Evolutionary conservation across 106 monocot genomes (phyloP).

Genomic region (Platanthera zijinensis): DNA sequence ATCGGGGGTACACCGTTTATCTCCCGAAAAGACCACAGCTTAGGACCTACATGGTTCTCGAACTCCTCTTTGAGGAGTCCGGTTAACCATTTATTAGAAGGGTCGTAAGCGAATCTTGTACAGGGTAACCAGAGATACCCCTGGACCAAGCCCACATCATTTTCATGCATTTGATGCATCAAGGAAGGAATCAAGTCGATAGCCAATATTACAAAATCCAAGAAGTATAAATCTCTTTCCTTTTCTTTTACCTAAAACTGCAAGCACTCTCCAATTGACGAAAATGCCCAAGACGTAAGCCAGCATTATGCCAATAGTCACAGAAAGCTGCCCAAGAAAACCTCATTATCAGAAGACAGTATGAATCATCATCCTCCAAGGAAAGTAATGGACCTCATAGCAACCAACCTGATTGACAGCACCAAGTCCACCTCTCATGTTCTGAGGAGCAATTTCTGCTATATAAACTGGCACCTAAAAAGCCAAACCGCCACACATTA

Average conservation of each 20-base stretch:
- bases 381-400: not conserved
- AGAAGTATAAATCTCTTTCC: not conserved
- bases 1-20: no score
- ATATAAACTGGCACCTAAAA: conserved; percentile 87
- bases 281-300: conserved; percentile 85
- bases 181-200: no score
- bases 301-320: conserved; percentile 80
- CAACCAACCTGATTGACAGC: conserved; percentile 77
- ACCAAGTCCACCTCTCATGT: conserved; percentile 88
- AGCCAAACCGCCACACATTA: not conserved
- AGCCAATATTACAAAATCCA: not conserved
- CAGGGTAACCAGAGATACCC: no score
- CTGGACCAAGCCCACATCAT: no score
- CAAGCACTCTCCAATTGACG: conserved; percentile 82
- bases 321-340: conserved; percentile 56
- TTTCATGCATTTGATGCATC: no score
- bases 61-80: no score
- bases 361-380: not conserved
- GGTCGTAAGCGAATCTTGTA: no score
- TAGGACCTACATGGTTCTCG: no score
- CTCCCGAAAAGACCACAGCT: no score
- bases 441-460: conserved; percentile 93
- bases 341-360: not conserved
- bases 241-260: conserved; percentile 54
- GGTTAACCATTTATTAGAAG: no score